Evolutionary conservation across 2,329 filamentous ascomycete species (phyloP).

Genomic region (Leptographium procerum): DNA sequence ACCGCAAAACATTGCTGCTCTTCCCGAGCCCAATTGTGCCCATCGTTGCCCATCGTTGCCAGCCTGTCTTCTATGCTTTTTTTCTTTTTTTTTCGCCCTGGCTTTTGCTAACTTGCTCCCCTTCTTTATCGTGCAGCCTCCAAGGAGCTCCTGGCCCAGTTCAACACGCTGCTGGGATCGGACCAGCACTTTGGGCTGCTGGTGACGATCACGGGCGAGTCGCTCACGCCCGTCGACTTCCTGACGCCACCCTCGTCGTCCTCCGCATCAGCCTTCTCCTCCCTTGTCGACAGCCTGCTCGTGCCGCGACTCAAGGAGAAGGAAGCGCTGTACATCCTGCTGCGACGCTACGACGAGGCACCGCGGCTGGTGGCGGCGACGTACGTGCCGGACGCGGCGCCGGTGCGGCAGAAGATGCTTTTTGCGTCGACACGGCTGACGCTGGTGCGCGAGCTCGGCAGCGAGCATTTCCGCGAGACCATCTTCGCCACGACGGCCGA

Average conservation of each 20-base stretch:
- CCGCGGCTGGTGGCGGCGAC: constrained; percentile 59
- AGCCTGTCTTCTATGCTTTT: not conserved
- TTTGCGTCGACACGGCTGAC: constrained; percentile 70
- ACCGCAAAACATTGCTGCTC: too few relatives aligned
- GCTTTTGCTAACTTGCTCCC: not conserved
- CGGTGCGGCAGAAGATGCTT: constrained; percentile 77
- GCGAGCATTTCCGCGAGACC: constrained; percentile 66
- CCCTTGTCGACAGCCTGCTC: constrained; percentile 50
- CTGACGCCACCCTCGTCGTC: constrained; percentile 38
- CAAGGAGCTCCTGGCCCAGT: constrained; percentile 62
- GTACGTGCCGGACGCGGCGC: constrained; percentile 68
- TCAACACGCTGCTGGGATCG: constrained; percentile 56
- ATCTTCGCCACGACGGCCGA: constrained; percentile 59
- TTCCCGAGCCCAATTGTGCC: not conserved
- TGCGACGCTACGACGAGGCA: constrained; percentile 51
- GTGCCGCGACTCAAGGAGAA: constrained; percentile 52
- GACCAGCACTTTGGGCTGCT: constrained; percentile 56
- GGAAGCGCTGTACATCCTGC: constrained; percentile 61
- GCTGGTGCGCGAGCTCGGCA: constrained; percentile 63
- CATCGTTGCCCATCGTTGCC: not conserved
- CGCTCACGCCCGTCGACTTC: constrained; percentile 47
- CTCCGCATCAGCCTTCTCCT: constrained; percentile 45
- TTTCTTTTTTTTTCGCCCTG: not conserved
- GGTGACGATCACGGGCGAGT: constrained; percentile 57
- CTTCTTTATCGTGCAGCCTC: constrained; percentile 45